Conservation (phyloP, 768 basidiomycete species). For the Phanerochaete carnosa region DNA sequence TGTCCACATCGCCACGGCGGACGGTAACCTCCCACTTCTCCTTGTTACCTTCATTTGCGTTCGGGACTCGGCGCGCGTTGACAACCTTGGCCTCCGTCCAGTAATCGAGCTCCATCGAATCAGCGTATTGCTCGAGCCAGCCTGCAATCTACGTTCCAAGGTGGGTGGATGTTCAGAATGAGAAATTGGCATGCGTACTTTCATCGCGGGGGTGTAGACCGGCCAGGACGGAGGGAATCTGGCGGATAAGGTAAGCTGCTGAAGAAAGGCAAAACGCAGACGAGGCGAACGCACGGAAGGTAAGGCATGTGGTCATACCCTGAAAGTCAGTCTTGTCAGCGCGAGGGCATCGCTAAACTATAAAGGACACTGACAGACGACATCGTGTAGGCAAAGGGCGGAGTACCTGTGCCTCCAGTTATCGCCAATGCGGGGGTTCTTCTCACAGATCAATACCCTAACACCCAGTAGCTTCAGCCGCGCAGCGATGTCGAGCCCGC, state of each 20-base stretch:
- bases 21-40: conserved; percentile 9
- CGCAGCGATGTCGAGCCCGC: conserved; percentile 54
- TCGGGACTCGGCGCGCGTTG: background rate
- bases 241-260: background rate
- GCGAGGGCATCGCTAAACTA: background rate
- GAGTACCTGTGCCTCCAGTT: conserved; percentile 69
- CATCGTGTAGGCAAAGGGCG: conserved; percentile 63
- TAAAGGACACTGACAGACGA: conserved; percentile 50
- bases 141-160: conserved; percentile 2
- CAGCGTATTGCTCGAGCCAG: conserved; percentile 22
- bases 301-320: conserved; percentile 51
- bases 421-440: conserved; percentile 54
- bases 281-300: conserved; percentile 29
- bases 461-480: conserved; percentile 52
- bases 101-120: conserved; percentile 31
- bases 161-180: background rate
- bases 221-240: conserved; percentile 15
- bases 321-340: conserved; percentile 9
- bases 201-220: background rate
- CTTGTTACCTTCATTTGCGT: background rate
- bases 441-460: conserved; percentile 57
- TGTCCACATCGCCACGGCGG: background rate
- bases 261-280: background rate
- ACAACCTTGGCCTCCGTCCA: conserved; percentile 20
- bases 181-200: background rate